A percentile compares a stretch with the other conserved stretches of the same genome.
Conservation (phyloP, 495 filamentous ascomycete species). For the Podospora pseudoanserina region DNA sequence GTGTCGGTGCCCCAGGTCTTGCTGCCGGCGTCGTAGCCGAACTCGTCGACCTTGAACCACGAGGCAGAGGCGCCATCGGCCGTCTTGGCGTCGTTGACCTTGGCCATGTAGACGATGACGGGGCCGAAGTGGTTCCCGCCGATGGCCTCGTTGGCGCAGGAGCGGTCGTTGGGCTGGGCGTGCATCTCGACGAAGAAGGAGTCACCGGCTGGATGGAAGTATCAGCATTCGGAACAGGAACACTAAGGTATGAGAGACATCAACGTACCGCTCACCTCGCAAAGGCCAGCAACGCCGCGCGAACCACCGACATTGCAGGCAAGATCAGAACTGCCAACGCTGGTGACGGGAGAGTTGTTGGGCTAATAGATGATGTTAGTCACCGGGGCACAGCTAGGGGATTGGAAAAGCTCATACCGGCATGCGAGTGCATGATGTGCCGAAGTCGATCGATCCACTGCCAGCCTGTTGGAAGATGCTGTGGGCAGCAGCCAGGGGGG, state of each 20-base stretch:
- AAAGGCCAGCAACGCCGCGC: slow-evolving; percentile 31
- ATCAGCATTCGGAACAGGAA: slow-evolving; percentile 35
- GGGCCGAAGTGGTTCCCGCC: slow-evolving; percentile 43
- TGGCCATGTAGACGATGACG: slow-evolving; percentile 52
- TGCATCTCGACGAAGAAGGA: slow-evolving; percentile 32
- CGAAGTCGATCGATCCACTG: slow-evolving; percentile 19
- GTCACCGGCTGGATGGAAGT: slow-evolving; percentile 34
- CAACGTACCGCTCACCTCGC: slow-evolving; percentile 24
- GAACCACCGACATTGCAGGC: slow-evolving; percentile 41
- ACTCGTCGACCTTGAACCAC: slow-evolving; percentile 35
- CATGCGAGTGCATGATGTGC: slow-evolving; percentile 22
- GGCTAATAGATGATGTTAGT: slow-evolving; percentile 23
- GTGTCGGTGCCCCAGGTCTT: slow-evolving; percentile 30
- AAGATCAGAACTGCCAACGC: slow-evolving; percentile 34
- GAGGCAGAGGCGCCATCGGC: slow-evolving; percentile 38
- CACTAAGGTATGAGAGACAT: slow-evolving; percentile 29
- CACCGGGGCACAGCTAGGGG: slow-evolving; percentile 40
- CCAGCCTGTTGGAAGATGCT: slow-evolving; percentile 42
- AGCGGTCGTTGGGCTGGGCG: slow-evolving; percentile 16
- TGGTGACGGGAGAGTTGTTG: slow-evolving; percentile 42
- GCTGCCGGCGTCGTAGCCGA: slow-evolving; percentile 39
- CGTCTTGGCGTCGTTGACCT: slow-evolving; percentile 47
- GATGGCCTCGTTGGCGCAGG: slow-evolving; percentile 17
- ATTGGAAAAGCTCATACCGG: slow-evolving; percentile 28
- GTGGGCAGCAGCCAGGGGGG: slow-evolving; percentile 26